Evolutionary conservation across 176 grass and related monocot species (phyloP), one percentile per base, ranked within the genome.

Genomic region (Areca catechu): DNA sequence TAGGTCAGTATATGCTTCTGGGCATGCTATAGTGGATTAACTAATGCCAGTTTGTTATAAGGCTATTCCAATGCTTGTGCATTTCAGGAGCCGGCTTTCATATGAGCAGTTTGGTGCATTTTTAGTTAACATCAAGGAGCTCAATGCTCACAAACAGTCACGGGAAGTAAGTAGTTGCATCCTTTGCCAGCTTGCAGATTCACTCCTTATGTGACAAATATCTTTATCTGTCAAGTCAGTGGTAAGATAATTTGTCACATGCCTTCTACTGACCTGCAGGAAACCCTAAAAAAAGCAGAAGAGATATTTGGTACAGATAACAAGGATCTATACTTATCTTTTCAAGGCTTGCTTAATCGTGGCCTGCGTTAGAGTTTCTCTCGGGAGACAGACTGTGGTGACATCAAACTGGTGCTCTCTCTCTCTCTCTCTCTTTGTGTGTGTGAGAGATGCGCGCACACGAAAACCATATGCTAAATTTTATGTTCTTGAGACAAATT

Each of bases 101-200:
- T 53, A 53, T 19, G 16, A 53, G 18, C 18, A 53, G 51, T 53
- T 53, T 53, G 51, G 51, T n/a, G 51, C 17, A 53, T 53, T 53
- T 19, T n/a, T 53, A 53, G 18, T 17, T 5, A 53, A 53, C 15
- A 53, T 53, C 18, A 53, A 53, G 51, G 51, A 53, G 17, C 51
- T 53, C 51, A 53, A 19, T 53, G 51, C 51, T 19, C 18, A 53
- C 18, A 53, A n/a, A 53, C 51, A 53, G 18, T 53, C 51, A 19
- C 51, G 18, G 16, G 51, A 53, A 53, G 51, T 53, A 53, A 53
- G 51, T 53, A n/a, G 51, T 53, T 53, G 51, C 51, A n/a, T 53
- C 16, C 14, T 53, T 16, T 53, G 51, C 18, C 18, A 53, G 30
- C 34, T 53, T 53, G 18, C 18, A 53, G 18, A 53, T 53, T 53